Conservation (phyloP, 805 yeast genomes). For the Teunomyces cretensis region DNA sequence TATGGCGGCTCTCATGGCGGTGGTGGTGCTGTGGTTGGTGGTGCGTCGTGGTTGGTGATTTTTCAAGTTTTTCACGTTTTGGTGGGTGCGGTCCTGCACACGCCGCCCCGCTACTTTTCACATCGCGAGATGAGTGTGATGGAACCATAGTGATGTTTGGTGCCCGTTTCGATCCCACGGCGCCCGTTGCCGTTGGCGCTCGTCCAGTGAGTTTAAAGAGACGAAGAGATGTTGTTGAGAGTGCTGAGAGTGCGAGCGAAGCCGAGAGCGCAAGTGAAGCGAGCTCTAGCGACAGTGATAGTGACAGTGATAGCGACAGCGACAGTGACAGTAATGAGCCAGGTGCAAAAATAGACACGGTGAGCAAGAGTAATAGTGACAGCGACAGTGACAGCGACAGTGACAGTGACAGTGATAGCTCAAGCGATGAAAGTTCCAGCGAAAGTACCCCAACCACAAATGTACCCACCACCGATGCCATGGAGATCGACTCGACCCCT, state of each 20-base stretch:
- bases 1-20: constrained; percentile 34
- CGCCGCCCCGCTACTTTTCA: background rate
- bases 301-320: constrained; percentile 15
- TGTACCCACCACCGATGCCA: constrained; percentile 4
- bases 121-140: constrained; percentile 1
- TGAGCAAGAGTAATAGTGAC: constrained; percentile 4
- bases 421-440: too few species aligned
- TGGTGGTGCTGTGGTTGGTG: background rate
- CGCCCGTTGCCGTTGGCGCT: background rate
- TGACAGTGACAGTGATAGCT: constrained; percentile 14
- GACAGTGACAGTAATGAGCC: constrained; percentile 15
- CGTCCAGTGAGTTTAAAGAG: background rate
- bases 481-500: constrained; percentile 14
- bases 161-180: constrained; percentile 56
- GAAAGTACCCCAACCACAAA: constrained; percentile 8
- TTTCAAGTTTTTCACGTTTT: background rate
- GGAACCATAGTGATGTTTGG: constrained; percentile 54
- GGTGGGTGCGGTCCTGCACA: background rate
- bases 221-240: constrained; percentile 1
- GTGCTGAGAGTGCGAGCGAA: constrained; percentile 11
- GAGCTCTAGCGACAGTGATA: constrained; percentile 14
- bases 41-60: too few species aligned
- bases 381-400: constrained; percentile 12
- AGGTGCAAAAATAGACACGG: constrained; percentile 5
- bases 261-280: constrained; percentile 9